These are phyloP conservation scores for Aspergillus niger DNA, from an alignment of 2,329 filamentous ascomycete genomes.

Conservation along the genomic window DNA sequence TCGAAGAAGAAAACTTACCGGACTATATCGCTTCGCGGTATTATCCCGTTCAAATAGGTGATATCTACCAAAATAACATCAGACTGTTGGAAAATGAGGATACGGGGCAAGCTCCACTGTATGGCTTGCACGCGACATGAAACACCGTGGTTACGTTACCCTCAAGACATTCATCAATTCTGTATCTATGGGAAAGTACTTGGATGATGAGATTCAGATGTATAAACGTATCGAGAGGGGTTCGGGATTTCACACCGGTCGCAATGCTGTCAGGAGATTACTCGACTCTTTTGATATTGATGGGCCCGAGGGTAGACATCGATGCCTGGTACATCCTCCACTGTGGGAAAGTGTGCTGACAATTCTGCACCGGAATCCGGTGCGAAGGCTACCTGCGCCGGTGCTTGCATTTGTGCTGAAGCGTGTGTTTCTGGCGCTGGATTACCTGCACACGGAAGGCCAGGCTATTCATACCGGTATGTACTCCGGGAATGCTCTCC, in stretches of 20 bases:
- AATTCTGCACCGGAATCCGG: slow-evolving; percentile 46
- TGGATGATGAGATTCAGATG: not conserved
- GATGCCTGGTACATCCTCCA: slow-evolving; percentile 44
- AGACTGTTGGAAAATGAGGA: slow-evolving; percentile 39
- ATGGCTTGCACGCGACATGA: slow-evolving; percentile 41
- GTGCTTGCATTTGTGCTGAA: slow-evolving; percentile 42
- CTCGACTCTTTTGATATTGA: slow-evolving; percentile 38
- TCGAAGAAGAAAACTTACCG: slow-evolving; percentile 38
- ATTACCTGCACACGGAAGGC: slow-evolving; percentile 52
- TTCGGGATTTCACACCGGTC: no score
- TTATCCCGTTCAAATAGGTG: slow-evolving; percentile 35
- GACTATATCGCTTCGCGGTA: slow-evolving; percentile 27
- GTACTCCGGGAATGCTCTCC: slow-evolving; percentile 6
- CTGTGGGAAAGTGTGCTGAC: slow-evolving; percentile 47
- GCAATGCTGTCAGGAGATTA: slow-evolving; percentile 11
- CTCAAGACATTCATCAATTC: slow-evolving; percentile 33
- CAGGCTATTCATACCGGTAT: slow-evolving; percentile 50
- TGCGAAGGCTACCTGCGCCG: slow-evolving; percentile 37
- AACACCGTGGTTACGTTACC: slow-evolving; percentile 38
- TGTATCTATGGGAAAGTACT: not conserved
- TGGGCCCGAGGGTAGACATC: slow-evolving; percentile 33
- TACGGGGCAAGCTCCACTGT: slow-evolving; percentile 39
- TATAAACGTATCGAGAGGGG: not conserved
- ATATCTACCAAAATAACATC: slow-evolving; percentile 32
- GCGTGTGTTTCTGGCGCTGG: slow-evolving; percentile 47